A percentile compares a stretch with the other conserved stretches of the same genome.
Conservation (phyloP, 768 basidiomycete species). For the Sarcodon sp. region DNA sequence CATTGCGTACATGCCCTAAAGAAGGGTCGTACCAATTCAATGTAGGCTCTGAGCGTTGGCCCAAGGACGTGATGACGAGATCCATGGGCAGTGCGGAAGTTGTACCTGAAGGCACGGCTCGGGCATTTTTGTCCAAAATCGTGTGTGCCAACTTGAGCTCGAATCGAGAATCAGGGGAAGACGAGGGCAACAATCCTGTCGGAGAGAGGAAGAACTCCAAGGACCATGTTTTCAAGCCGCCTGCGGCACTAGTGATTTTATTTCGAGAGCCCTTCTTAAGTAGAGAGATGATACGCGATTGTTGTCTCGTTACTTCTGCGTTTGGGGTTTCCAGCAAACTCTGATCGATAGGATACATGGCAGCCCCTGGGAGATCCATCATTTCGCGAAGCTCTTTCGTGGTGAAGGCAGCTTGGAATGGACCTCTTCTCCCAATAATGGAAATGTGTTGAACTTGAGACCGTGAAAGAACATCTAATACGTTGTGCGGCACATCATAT, state of each 20-base stretch:
- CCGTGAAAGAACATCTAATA: constrained; percentile 50
- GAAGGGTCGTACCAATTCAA: constrained; percentile 45
- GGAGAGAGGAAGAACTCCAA: constrained; percentile 77
- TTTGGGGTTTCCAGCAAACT: constrained; percentile 24
- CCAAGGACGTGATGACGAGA: constrained; percentile 79
- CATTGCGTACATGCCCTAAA: constrained; percentile 42
- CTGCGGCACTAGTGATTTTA: constrained; percentile 27
- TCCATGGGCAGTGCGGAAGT: constrained; percentile 46
- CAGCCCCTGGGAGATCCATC: constrained; percentile 42
- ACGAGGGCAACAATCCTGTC: constrained; percentile 24
- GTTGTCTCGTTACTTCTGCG: constrained; percentile 38
- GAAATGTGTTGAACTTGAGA: constrained; percentile 66
- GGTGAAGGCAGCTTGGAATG: constrained; percentile 81
- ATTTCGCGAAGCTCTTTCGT: constrained; percentile 90
- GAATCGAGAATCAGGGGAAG: constrained; percentile 12
- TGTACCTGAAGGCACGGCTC: constrained; percentile 43
- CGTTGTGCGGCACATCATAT: constrained; percentile 71
- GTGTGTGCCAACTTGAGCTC: constrained; percentile 52
- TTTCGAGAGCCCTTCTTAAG: constrained; percentile 51
- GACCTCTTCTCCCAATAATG: constrained; percentile 79
- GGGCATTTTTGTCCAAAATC: constrained; percentile 32
- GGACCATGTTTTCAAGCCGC: constrained; percentile 53
- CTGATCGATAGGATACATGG: constrained; percentile 50
- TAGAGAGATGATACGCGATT: constrained; percentile 52
- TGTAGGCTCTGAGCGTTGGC: constrained; percentile 63